These are phyloP conservation scores for Aspergillus ibericus DNA, from an alignment of 2,329 filamentous ascomycete genomes.

Conservation along the genomic window DNA sequence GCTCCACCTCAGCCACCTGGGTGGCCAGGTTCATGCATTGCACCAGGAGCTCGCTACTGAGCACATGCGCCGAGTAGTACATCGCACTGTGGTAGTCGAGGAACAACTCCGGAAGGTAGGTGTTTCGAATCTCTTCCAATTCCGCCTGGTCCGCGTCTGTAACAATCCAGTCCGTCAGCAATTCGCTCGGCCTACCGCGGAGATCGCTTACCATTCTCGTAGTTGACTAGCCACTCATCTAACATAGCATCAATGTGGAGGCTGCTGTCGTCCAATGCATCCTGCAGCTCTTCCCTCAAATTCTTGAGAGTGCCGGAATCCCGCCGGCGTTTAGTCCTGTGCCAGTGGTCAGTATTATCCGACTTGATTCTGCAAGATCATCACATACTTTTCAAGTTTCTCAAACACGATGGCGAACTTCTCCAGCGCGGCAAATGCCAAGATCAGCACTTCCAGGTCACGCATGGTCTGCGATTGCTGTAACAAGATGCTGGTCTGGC, in stretches of 20 bases:
- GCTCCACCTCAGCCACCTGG: slow-evolving; percentile 69
- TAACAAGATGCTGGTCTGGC: slow-evolving; percentile 26
- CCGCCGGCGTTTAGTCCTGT: slow-evolving; percentile 32
- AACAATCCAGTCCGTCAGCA: slow-evolving; percentile 13
- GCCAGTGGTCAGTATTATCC: slow-evolving; percentile 10
- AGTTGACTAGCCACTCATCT: slow-evolving; percentile 60
- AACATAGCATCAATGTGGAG: slow-evolving; percentile 63
- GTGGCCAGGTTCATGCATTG: slow-evolving; percentile 85
- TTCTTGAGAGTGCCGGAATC: slow-evolving; percentile 45
- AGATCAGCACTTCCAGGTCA: slow-evolving; percentile 68
- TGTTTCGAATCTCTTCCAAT: slow-evolving; percentile 65
- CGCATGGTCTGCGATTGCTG: slow-evolving; percentile 62
- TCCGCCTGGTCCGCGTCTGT: slow-evolving; percentile 59
- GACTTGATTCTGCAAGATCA: neutral
- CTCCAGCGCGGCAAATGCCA: slow-evolving; percentile 67
- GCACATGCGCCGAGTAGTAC: slow-evolving; percentile 71
- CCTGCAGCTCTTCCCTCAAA: slow-evolving; percentile 57
- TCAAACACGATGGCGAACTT: slow-evolving; percentile 61
- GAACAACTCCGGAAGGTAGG: slow-evolving; percentile 82
- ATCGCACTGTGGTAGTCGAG: slow-evolving; percentile 80
- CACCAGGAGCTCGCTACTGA: slow-evolving; percentile 74
- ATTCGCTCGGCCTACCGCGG: neutral
- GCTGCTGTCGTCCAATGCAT: slow-evolving; percentile 56
- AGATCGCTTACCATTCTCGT: slow-evolving; percentile 55
- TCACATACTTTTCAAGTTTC: slow-evolving; percentile 42